Percentiles rank a stretch among this genome's conserved stretches.
Conservation (phyloP, 2,329 filamentous ascomycete genomes). For the Eurotiales sp. region DNA sequence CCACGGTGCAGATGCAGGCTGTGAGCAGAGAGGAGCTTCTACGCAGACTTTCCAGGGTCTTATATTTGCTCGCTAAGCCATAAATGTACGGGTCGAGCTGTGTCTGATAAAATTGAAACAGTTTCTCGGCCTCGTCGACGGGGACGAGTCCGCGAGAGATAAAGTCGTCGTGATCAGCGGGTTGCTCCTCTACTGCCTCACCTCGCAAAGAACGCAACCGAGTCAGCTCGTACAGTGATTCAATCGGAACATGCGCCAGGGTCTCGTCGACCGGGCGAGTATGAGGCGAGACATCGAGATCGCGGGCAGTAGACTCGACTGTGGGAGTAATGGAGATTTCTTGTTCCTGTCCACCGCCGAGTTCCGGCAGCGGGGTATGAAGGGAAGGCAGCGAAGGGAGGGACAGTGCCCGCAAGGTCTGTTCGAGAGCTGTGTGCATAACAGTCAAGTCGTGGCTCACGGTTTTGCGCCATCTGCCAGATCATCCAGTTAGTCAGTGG, state of each 20-base stretch:
- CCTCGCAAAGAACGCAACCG: conserved; percentile 21
- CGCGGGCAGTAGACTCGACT: not conserved
- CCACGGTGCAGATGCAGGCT: conserved; percentile 45
- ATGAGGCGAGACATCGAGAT: conserved; percentile 5
- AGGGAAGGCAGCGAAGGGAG: conserved; percentile 38
- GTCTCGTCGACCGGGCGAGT: conserved; percentile 4
- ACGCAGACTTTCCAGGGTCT: conserved; percentile 37
- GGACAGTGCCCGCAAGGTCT: conserved; percentile 35
- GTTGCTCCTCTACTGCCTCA: conserved; percentile 24
- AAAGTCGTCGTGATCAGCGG: conserved; percentile 33
- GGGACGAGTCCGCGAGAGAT: conserved; percentile 43
- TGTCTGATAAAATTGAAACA: conserved; percentile 41
- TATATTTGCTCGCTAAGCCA: conserved; percentile 40
- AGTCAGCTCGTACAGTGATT: conserved; percentile 29
- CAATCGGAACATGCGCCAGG: conserved; percentile 26
- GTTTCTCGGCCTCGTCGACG: conserved; percentile 39
- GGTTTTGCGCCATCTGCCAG: conserved; percentile 24
- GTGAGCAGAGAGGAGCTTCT: conserved; percentile 41
- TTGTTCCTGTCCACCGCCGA: conserved; percentile 1
- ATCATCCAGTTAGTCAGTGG: not conserved
- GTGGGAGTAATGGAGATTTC: not conserved
- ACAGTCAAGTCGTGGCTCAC: conserved; percentile 16
- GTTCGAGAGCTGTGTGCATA: conserved; percentile 17
- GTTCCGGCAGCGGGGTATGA: conserved; percentile 26
- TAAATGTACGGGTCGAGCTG: conserved; percentile 49